Conservation (phyloP, 345 rosid species). For the Citrus cavaleriei region DNA sequence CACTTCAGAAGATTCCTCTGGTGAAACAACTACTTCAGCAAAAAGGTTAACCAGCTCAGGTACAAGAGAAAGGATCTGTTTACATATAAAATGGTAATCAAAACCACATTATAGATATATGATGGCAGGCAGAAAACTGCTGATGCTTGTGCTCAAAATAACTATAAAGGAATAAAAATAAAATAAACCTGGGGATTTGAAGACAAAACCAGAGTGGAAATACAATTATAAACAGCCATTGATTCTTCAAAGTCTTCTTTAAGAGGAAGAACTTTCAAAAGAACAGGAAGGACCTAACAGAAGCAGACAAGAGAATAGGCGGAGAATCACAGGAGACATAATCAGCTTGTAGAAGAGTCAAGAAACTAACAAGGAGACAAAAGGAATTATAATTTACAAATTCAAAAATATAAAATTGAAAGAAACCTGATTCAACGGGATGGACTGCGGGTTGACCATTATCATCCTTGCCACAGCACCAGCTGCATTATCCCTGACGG, state of each 20-base stretch:
- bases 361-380: neutral
- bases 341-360: neutral
- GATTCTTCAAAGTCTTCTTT: slow-evolving; percentile 98
- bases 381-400: too few species aligned
- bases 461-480: slow-evolving; percentile 99
- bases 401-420: neutral
- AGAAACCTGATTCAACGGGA: slow-evolving; percentile 85
- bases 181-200: slow-evolving; percentile 74
- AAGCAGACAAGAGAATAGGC: slow-evolving; percentile 7
- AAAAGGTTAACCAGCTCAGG: slow-evolving; percentile 86
- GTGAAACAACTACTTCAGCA: slow-evolving; percentile 84
- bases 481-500: slow-evolving; percentile 96
- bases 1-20: slow-evolving; percentile 76
- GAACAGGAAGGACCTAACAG: slow-evolving; percentile 84
- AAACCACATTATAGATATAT: neutral
- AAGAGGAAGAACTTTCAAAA: slow-evolving; percentile 84
- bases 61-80: slow-evolving; percentile 71
- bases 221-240: slow-evolving; percentile 76
- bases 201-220: slow-evolving; percentile 70
- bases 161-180: neutral
- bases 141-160: neutral
- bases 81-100: neutral
- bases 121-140: too few species aligned
- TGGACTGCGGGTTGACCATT: slow-evolving; percentile 74
- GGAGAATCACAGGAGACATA: neutral